Evolutionary conservation across 208 protist genomes (phyloP).

Genomic region (Leishmania guyanensis): DNA sequence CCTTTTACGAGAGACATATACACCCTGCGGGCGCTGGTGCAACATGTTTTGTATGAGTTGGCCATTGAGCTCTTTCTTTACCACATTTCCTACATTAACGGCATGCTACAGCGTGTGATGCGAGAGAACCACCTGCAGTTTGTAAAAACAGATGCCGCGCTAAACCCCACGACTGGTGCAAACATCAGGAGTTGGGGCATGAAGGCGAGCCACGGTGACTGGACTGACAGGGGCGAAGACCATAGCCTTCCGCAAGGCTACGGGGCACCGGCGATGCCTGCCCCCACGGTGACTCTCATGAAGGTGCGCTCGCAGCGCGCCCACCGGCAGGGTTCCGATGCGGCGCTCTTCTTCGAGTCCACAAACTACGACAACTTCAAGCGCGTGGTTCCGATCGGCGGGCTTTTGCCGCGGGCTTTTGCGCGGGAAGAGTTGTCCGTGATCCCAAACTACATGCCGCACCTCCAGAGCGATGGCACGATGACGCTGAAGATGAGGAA

Average conservation of each 20-base stretch:
- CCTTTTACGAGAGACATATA: conserved; percentile 74
- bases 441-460: conserved; percentile 61
- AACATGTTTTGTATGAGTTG: conserved; percentile 83
- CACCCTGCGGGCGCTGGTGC: conserved; percentile 67
- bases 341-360: conserved; percentile 51
- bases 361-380: conserved; percentile 80
- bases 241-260: neutral
- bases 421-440: conserved; percentile 31
- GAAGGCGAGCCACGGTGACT: neutral
- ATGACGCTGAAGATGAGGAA: conserved; percentile 22
- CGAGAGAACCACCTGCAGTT: conserved; percentile 80
- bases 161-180: neutral
- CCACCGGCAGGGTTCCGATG: conserved; percentile 12
- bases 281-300: conserved; percentile 20
- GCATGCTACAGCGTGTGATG: conserved; percentile 66
- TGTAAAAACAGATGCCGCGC: conserved; percentile 49
- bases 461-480: conserved; percentile 46
- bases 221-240: neutral
- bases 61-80: conserved; percentile 86
- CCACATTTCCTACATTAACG: conserved; percentile 67
- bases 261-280: neutral
- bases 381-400: conserved; percentile 61
- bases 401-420: conserved; percentile 68
- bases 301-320: conserved; percentile 9
- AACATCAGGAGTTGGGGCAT: too few species aligned